phyloP scores from a whole-genome alignment of 768 basidiomycete genomes.

The Leccinum longicurvipes region DNA sequence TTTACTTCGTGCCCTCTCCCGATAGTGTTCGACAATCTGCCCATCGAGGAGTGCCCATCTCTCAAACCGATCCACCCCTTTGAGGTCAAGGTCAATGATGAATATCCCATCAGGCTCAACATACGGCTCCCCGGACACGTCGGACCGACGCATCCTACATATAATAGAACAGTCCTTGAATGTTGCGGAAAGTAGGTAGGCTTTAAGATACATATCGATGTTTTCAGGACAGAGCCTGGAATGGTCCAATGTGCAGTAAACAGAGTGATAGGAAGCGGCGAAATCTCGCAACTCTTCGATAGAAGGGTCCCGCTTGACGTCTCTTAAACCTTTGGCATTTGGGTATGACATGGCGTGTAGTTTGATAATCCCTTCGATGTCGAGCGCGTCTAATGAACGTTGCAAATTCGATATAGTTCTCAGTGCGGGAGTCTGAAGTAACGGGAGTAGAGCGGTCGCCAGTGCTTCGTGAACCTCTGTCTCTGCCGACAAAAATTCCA shows the following conservation, averaged over 20 bases:
- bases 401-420: constrained; percentile 58
- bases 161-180: constrained; percentile 96
- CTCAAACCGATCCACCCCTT: constrained; percentile 58
- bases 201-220: constrained; percentile 62
- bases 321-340: constrained; percentile 23
- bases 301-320: constrained; percentile 46
- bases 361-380: constrained; percentile 75
- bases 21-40: constrained; percentile 55
- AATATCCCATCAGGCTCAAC: constrained; percentile 42
- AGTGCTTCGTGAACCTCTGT: constrained; percentile 48
- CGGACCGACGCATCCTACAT: constrained; percentile 30
- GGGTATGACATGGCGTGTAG: constrained; percentile 30
- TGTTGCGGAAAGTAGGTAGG: constrained; percentile 84
- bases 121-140: constrained; percentile 24
- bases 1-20: constrained; percentile 9
- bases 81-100: constrained; percentile 86
- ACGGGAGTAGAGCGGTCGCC: constrained; percentile 43
- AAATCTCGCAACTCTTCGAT: constrained; percentile 67
- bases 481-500: constrained; percentile 14
- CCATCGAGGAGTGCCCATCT: constrained; percentile 75
- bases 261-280: constrained; percentile 47
- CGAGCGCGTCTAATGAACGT: constrained; percentile 72
- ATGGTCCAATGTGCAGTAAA: constrained; percentile 35
- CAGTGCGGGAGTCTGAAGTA: constrained; percentile 51
- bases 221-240: constrained; percentile 38